phyloP scores from a whole-genome alignment of 1,139 yeast species.

The Sporopachydermia cereana region DNA sequence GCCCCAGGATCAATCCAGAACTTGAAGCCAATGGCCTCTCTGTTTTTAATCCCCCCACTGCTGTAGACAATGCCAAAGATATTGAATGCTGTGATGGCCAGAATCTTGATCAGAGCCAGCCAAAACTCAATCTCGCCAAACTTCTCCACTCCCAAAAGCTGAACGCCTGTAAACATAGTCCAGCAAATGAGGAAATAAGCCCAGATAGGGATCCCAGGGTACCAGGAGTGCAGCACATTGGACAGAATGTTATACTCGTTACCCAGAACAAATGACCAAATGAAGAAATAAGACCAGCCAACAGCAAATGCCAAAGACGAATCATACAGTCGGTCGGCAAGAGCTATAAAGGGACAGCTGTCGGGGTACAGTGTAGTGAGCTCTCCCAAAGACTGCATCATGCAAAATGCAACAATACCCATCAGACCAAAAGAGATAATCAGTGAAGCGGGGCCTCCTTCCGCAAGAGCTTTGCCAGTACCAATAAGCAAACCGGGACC shows the following conservation, averaged over 20 bases:
- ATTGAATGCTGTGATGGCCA: constrained; percentile 46
- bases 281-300: constrained; percentile 52
- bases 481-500: constrained; percentile 63
- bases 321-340: constrained; percentile 46
- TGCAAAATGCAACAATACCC: constrained; percentile 46
- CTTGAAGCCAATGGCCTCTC: constrained; percentile 28
- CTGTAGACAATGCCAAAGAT: constrained; percentile 47
- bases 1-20: constrained; percentile 33
- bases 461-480: constrained; percentile 45
- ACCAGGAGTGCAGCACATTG: constrained; percentile 45
- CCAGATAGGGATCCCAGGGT: constrained; percentile 46
- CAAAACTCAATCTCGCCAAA: constrained; percentile 64
- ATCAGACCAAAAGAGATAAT: constrained; percentile 45
- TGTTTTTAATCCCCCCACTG: constrained; percentile 53
- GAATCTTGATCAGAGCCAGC: constrained; percentile 45
- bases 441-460: constrained; percentile 56
- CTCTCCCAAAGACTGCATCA: constrained; percentile 56
- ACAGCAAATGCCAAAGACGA: constrained; percentile 48
- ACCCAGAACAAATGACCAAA: constrained; percentile 50
- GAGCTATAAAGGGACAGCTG: constrained; percentile 51
- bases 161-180: constrained; percentile 41
- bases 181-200: constrained; percentile 48
- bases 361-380: constrained; percentile 51
- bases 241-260: constrained; percentile 48
- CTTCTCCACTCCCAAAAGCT: constrained; percentile 42